Conservation (phyloP, 2,329 filamentous ascomycete genomes). For the Ploettnerulaceae sp. region DNA sequence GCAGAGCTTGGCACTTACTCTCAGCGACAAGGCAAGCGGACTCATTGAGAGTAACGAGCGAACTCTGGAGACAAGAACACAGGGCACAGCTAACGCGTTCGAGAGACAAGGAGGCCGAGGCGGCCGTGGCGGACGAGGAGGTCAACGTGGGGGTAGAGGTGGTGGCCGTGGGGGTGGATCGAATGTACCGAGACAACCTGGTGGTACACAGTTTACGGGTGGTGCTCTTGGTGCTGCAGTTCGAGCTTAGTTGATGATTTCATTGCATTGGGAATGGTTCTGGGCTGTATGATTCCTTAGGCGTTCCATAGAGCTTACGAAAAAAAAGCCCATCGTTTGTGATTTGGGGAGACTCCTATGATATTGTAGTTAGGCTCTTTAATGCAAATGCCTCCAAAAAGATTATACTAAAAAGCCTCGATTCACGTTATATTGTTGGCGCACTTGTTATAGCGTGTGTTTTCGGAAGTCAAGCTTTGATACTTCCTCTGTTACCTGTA, state of each 20-base stretch:
- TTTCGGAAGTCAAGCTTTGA: no score
- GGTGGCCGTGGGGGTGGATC: slow-evolving; percentile 43
- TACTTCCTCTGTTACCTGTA: no score
- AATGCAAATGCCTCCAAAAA: slow-evolving; percentile 4
- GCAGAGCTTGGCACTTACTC: slow-evolving; percentile 87
- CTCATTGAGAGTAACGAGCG: slow-evolving; percentile 98
- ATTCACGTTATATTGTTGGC: no score
- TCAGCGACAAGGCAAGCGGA: slow-evolving; percentile 92
- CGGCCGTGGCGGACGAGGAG: slow-evolving; percentile 56
- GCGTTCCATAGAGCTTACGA: slow-evolving; percentile 34
- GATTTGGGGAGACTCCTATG: slow-evolving; percentile 10
- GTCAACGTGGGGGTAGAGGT: slow-evolving; percentile 51
- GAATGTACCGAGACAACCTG: slow-evolving; percentile 59
- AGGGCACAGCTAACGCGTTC: slow-evolving; percentile 92
- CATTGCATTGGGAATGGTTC: slow-evolving; percentile 33
- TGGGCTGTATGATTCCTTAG: slow-evolving; percentile 29
- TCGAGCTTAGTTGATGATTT: slow-evolving; percentile 44
- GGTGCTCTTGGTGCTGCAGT: slow-evolving; percentile 70
- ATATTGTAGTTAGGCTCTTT: slow-evolving; percentile 5
- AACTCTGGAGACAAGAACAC: slow-evolving; percentile 92
- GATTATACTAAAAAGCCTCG: no score
- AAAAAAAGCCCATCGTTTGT: slow-evolving; percentile 28
- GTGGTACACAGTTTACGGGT: slow-evolving; percentile 76
- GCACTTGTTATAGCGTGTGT: no score
- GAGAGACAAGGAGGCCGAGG: slow-evolving; percentile 83